phyloP scores from a whole-genome alignment of 2,329 filamentous ascomycete genomes.

The Colletotrichum sublineola region DNA sequence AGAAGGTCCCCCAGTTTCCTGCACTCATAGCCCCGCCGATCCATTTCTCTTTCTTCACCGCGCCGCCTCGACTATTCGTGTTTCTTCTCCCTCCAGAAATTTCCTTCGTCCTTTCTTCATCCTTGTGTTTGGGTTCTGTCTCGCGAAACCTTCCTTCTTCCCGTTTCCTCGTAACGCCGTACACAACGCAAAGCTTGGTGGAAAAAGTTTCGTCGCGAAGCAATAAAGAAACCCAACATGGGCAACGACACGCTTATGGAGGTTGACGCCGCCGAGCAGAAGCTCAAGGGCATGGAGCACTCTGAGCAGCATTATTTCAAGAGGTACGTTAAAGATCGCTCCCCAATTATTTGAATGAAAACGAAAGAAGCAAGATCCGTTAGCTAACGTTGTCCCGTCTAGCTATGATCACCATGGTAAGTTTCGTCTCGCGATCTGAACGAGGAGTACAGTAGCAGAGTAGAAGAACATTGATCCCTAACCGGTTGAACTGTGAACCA shows the following conservation, averaged over 20 bases:
- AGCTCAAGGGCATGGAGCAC: slow-evolving; percentile 83
- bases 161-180: neutral
- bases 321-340: slow-evolving; percentile 69
- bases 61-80: slow-evolving; percentile 28
- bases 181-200: neutral
- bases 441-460: slow-evolving; percentile 27
- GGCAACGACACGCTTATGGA: slow-evolving; percentile 65
- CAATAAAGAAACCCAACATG: slow-evolving; percentile 50
- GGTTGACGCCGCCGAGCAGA: slow-evolving; percentile 70
- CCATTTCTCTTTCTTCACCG: slow-evolving; percentile 36
- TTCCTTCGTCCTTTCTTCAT: slow-evolving; percentile 21
- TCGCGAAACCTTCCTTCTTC: neutral
- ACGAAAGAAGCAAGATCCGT: neutral
- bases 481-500: slow-evolving; percentile 51
- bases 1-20: slow-evolving; percentile 29
- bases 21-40: slow-evolving; percentile 29
- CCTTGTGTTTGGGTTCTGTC: neutral
- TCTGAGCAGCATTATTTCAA: slow-evolving; percentile 99
- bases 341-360: slow-evolving; percentile 25
- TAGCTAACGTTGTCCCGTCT: slow-evolving; percentile 45
- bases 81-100: slow-evolving; percentile 32
- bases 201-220: slow-evolving; percentile 13
- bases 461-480: slow-evolving; percentile 41
- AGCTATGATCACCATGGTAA: slow-evolving; percentile 99
- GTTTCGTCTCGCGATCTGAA: slow-evolving; percentile 32